These are phyloP conservation scores for Pichia eremophila DNA, from an alignment of 805 yeast genomes.

Conservation along the genomic window DNA sequence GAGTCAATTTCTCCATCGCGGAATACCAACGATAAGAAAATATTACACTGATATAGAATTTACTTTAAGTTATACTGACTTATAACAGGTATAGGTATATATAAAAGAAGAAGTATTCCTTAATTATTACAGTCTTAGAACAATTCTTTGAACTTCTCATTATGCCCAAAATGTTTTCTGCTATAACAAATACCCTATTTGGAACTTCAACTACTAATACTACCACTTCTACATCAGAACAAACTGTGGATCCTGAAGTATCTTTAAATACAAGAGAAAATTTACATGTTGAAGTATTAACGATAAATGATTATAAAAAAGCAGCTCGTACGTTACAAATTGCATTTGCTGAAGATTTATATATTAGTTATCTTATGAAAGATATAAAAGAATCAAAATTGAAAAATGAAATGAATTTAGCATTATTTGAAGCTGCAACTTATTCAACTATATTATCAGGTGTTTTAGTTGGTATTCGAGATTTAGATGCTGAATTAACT, in stretches of 20 bases:
- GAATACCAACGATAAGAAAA: no score
- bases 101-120: no score
- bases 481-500: conserved; percentile 33
- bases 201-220: not conserved
- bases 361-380: conserved; percentile 40
- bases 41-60: no score
- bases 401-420: conserved; percentile 36
- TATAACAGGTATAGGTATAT: no score
- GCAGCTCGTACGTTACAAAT: conserved; percentile 45
- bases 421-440: conserved; percentile 44
- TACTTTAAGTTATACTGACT: no score
- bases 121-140: no score
- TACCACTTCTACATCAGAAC: not conserved
- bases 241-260: not conserved
- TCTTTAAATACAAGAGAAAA: conserved; percentile 7
- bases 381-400: conserved; percentile 26
- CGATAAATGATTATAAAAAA: conserved; percentile 37
- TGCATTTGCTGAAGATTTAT: conserved; percentile 47
- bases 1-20: no score
- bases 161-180: not conserved
- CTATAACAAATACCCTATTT: not conserved
- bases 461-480: conserved; percentile 41
- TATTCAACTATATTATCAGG: conserved; percentile 44
- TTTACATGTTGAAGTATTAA: conserved; percentile 23
- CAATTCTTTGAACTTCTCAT: not conserved